phyloP scores from a whole-genome alignment of 192 early-diverging fungal genomes.

The Geranomyces variabilis region DNA sequence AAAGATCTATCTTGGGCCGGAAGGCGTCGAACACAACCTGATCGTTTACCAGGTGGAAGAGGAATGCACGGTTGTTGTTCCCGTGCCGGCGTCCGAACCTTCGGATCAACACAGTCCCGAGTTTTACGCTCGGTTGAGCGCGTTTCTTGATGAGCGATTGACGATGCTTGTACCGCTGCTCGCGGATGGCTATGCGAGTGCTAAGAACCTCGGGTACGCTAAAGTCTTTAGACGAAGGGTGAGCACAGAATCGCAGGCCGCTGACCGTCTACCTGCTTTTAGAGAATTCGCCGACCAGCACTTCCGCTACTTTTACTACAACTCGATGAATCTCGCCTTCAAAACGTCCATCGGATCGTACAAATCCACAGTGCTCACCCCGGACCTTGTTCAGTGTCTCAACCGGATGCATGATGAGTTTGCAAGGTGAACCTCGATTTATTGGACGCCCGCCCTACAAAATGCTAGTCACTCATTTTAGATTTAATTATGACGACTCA shows the following conservation, averaged over 20 bases:
- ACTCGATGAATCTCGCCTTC: slow-evolving; percentile 33
- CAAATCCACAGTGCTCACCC: slow-evolving; percentile 20
- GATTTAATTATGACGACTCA: too few relatives aligned
- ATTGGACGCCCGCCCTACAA: too few relatives aligned
- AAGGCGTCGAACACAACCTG: slow-evolving; percentile 6
- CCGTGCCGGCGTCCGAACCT: slow-evolving; percentile 2
- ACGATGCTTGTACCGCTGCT: background rate
- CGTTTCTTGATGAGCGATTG: slow-evolving; percentile 18
- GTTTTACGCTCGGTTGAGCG: slow-evolving; percentile 23
- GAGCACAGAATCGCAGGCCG: too few relatives aligned
- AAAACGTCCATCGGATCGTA: slow-evolving; percentile 34
- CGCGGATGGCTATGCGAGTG: slow-evolving; percentile 24
- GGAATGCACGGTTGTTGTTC: slow-evolving; percentile 31
- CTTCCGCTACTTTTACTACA: slow-evolving; percentile 40
- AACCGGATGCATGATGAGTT: slow-evolving; percentile 32
- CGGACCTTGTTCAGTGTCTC: slow-evolving; percentile 24
- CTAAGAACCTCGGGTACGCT: slow-evolving; percentile 20
- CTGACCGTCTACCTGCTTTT: too few relatives aligned
- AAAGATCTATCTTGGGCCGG: slow-evolving; percentile 25
- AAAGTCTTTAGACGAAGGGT: too few relatives aligned
- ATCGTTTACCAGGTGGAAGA: slow-evolving; percentile 46
- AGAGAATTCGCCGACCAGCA: slow-evolving; percentile 36
- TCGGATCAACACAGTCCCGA: background rate
- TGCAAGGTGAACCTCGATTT: slow-evolving; percentile 1
- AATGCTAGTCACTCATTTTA: too few relatives aligned